Percentiles rank a stretch among this genome's conserved stretches.
Conservation (phyloP, 2,329 filamentous ascomycete genomes). For the Cercospora nicotianae region DNA sequence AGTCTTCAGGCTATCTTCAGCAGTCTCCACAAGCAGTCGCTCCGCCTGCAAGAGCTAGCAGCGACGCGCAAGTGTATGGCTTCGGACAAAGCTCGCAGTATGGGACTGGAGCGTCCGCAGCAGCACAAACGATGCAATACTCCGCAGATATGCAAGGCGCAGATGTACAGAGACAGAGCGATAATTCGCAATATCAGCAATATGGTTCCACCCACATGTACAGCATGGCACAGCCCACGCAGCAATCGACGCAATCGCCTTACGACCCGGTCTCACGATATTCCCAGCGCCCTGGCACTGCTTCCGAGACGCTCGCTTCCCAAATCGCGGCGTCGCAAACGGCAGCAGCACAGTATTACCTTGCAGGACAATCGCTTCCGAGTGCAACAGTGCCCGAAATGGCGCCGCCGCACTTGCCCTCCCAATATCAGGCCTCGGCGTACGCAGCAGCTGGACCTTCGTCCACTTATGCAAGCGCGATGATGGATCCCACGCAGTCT, state of each 20-base stretch:
- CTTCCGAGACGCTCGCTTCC: slow-evolving; percentile 72
- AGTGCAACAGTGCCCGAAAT: slow-evolving; percentile 60
- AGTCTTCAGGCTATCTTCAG: slow-evolving; percentile 45
- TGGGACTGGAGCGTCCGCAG: slow-evolving; percentile 57
- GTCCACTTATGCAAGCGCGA: slow-evolving; percentile 54
- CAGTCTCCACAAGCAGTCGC: slow-evolving; percentile 47
- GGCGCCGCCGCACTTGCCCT: slow-evolving; percentile 64
- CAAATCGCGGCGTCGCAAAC: slow-evolving; percentile 66
- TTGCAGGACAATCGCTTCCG: slow-evolving; percentile 58
- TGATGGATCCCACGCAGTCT: slow-evolving; percentile 53
- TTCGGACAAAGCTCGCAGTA: slow-evolving; percentile 59
- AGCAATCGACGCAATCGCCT: slow-evolving; percentile 54
- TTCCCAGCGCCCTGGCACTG: slow-evolving; percentile 71
- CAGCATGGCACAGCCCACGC: slow-evolving; percentile 65
- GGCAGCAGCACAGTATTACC: slow-evolving; percentile 63
- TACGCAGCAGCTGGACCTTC: slow-evolving; percentile 60
- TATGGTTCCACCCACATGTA: slow-evolving; percentile 69
- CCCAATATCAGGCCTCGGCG: slow-evolving; percentile 61
- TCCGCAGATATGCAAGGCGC: slow-evolving; percentile 42
- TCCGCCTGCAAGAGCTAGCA: slow-evolving; percentile 41
- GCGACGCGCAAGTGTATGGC: slow-evolving; percentile 46
- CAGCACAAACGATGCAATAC: slow-evolving; percentile 58
- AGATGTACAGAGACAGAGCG: slow-evolving; percentile 57
- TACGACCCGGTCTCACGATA: slow-evolving; percentile 79
- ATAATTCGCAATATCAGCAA: slow-evolving; percentile 51